A percentile compares a stretch with the other conserved stretches of the same genome.
These are phyloP conservation scores for Chenopodium album DNA, from an alignment of 148 eudicot genomes.

Conservation along the genomic window DNA sequence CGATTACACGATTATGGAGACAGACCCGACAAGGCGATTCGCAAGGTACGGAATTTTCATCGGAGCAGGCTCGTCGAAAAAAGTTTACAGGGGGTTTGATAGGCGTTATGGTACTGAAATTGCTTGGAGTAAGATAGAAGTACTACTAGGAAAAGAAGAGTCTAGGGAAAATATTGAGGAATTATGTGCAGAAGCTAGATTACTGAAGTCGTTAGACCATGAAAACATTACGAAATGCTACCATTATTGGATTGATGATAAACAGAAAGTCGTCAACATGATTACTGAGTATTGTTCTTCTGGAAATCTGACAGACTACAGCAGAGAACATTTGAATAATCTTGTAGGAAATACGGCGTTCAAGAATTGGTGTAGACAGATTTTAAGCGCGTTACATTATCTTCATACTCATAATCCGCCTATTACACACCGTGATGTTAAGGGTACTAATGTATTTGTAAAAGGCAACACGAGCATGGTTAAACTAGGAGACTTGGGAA, in stretches of 20 bases:
- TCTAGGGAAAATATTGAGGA: slow-evolving; percentile 13
- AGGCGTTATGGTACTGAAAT: slow-evolving; percentile 37
- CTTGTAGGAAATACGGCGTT: background rate
- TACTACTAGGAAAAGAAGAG: slow-evolving; percentile 11
- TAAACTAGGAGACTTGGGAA: background rate
- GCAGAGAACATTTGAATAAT: background rate
- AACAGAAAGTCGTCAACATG: background rate
- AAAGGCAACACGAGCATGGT: background rate
- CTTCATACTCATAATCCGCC: background rate
- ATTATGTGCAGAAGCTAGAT: slow-evolving; percentile 21
- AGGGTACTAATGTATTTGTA: background rate
- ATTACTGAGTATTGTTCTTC: background rate
- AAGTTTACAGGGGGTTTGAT: slow-evolving; percentile 37
- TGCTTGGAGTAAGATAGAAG: slow-evolving; percentile 34
- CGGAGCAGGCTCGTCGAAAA: slow-evolving; percentile 20
- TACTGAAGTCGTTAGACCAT: slow-evolving; percentile 30
- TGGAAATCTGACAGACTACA: background rate
- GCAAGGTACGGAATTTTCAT: slow-evolving; percentile 1
- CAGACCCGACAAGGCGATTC: slow-evolving; percentile 11
- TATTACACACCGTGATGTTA: background rate
- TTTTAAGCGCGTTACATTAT: background rate
- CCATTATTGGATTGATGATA: background rate
- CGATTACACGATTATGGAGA: background rate
- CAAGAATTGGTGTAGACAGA: background rate
- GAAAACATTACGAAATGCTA: slow-evolving; percentile 3